These are phyloP conservation scores for Saussurea involucrata DNA, from an alignment of 129 eudicot genomes.

Conservation along the genomic window DNA sequence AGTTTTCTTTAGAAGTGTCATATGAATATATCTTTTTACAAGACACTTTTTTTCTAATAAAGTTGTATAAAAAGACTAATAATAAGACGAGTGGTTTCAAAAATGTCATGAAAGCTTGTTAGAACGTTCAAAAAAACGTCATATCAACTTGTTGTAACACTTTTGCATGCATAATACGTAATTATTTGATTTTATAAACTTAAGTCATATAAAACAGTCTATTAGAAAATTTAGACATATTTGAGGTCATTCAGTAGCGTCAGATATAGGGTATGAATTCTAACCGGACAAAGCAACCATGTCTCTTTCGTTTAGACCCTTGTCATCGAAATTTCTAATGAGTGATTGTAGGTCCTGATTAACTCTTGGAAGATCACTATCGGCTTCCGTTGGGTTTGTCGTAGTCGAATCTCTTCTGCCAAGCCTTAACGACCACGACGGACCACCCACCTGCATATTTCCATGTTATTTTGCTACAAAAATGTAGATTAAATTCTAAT, in stretches of 20 bases:
- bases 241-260: no score
- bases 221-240: not conserved
- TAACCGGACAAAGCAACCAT: constrained; percentile 68
- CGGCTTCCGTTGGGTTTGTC: constrained; percentile 49
- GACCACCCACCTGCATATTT: constrained; percentile 52
- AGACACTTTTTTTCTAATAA: not conserved
- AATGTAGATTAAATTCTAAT: not conserved
- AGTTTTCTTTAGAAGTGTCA: not conserved
- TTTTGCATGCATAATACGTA: not conserved
- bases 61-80: not conserved
- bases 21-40: not conserved
- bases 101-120: not conserved
- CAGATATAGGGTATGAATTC: not conserved
- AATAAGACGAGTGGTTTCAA: not conserved
- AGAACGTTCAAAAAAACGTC: not conserved
- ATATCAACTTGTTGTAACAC: not conserved
- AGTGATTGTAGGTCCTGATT: constrained; percentile 39
- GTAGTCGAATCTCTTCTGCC: constrained; percentile 67
- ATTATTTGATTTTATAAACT: not conserved
- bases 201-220: not conserved
- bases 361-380: constrained; percentile 50
- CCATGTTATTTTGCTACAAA: not conserved
- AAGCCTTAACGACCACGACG: constrained; percentile 58
- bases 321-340: constrained; percentile 39
- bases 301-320: constrained; percentile 58